Evolutionary conservation across 345 rosid genomes (phyloP), one percentile per base, ranked within the genome.

Genomic region (Eutrema yunnanense): DNA sequence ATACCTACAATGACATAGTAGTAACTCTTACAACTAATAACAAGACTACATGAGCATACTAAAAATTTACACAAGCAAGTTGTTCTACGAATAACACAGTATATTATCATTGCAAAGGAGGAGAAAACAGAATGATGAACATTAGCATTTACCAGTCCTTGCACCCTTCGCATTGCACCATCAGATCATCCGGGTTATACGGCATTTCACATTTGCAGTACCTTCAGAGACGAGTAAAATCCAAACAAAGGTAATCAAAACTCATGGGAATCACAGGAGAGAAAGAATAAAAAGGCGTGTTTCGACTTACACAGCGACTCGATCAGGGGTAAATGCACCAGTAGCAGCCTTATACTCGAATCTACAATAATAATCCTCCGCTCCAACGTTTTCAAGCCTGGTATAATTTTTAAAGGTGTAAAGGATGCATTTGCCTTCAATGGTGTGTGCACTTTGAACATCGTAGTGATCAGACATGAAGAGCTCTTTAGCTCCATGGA

Each of bases 151-250:
- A 92, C 95, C 98, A 92, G 85, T 90, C 96, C 71, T 83, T 92
- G 87, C 98, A 92, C 6, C 88, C 90, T 69, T 90, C 96, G 34
- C 98, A 92, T 49, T 88, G 96, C 73, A 90, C 98, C 97, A 90
- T 90, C 29, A 92, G 89, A 71, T 85, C 88, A 81, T 90, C 98
- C 4, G 96, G 96, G 74, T 92, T 90, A 81, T 92, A 87, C 1
- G 98, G 98, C 96, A 90, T 88, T 84, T 88, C 92, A 69, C 98
- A 92, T 75, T 82, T 88, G 84, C 98, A 92, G 71, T 88, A 92
- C 82, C 98, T 92, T 79, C 74, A 73, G 11, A 79, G 50, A 52
- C 43, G 74, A 57, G 38, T 41, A 36, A 64, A 77, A 14, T 26
- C 65, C 49, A 65, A 30, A 56, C 4, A 4, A 58, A 1, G 36